These are phyloP conservation scores for Pyronema omphalodes DNA, from an alignment of 495 filamentous ascomycete genomes.

Conservation along the genomic window DNA sequence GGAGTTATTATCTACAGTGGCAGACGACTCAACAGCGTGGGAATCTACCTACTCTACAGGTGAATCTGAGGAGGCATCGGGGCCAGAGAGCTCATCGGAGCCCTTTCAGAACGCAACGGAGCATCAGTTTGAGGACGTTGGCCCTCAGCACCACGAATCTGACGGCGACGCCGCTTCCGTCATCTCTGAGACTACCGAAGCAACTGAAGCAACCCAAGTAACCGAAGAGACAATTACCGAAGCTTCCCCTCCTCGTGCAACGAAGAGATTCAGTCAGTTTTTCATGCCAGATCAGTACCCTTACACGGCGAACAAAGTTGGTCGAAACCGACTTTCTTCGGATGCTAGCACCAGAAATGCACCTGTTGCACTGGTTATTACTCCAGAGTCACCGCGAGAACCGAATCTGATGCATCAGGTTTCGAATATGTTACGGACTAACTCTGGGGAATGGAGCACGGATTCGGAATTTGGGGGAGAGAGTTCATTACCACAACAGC, in stretches of 20 bases:
- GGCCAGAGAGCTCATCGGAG: not conserved
- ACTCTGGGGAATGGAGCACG: conserved; percentile 1
- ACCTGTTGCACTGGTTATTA: not conserved
- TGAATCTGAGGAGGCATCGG: not conserved
- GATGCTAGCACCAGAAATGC: not conserved
- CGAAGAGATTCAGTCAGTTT: conserved; percentile 1
- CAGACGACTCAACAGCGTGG: not conserved
- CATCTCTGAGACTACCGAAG: not conserved
- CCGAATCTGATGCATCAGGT: not conserved
- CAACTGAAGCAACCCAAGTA: not conserved
- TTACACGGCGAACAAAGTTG: not conserved
- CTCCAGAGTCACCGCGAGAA: conserved; percentile 1
- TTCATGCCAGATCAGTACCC: conserved; percentile 2
- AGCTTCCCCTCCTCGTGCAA: not conserved
- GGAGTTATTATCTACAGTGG: too few species aligned
- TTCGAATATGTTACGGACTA: conserved; percentile 3
- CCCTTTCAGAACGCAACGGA: too few species aligned
- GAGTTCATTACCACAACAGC: conserved; percentile 7
- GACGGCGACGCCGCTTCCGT: not conserved
- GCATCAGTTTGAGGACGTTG: not conserved
- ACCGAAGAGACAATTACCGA: not conserved
- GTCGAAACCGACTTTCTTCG: not conserved
- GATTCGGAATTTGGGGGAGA: conserved; percentile 1
- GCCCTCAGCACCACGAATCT: not conserved
- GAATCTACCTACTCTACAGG: not conserved